phyloP scores from a whole-genome alignment of 1,284 basidiomycete genomes.

The Rhodofomes roseus region DNA sequence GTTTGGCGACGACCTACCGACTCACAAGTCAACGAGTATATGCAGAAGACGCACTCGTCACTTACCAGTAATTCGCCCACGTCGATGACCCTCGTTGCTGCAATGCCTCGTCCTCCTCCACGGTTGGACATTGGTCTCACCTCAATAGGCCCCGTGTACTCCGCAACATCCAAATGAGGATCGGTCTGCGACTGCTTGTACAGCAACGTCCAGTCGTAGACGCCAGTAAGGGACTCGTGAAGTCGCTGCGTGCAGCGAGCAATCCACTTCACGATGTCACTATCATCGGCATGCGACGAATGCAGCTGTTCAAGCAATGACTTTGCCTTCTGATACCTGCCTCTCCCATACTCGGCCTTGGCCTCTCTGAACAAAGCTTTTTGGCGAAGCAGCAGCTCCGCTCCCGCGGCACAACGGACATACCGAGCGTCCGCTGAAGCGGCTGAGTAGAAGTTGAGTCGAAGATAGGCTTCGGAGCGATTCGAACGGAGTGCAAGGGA shows the following conservation, averaged over 20 bases:
- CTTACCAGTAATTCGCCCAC: slow-evolving; percentile 18
- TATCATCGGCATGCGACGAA: slow-evolving; percentile 9
- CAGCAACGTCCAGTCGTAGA: slow-evolving; percentile 16
- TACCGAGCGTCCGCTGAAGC: slow-evolving; percentile 3
- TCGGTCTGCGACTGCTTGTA: slow-evolving; percentile 10
- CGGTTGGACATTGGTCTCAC: slow-evolving; percentile 9
- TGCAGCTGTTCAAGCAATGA: slow-evolving; percentile 9
- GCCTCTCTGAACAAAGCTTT: slow-evolving; percentile 9
- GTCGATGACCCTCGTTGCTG: slow-evolving; percentile 10
- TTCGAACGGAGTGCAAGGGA: slow-evolving; percentile 12
- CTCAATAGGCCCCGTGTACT: slow-evolving; percentile 15
- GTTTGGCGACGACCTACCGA: slow-evolving; percentile 17
- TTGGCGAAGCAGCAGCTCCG: not conserved
- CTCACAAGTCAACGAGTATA: not conserved
- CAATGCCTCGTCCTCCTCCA: slow-evolving; percentile 19
- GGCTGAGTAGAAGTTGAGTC: slow-evolving; percentile 7
- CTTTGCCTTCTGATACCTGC: slow-evolving; percentile 11
- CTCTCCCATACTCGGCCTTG: slow-evolving; percentile 11
- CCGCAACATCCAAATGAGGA: slow-evolving; percentile 16
- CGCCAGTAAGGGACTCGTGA: slow-evolving; percentile 9
- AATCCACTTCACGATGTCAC: slow-evolving; percentile 9
- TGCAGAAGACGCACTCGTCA: not conserved
- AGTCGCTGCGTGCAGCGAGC: slow-evolving; percentile 9
- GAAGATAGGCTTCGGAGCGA: slow-evolving; percentile 10
- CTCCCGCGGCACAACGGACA: not conserved